Evolutionary conservation across 306 rosid genomes (phyloP), one percentile per base, ranked within the genome.

Genomic region (Corylus americana): DNA sequence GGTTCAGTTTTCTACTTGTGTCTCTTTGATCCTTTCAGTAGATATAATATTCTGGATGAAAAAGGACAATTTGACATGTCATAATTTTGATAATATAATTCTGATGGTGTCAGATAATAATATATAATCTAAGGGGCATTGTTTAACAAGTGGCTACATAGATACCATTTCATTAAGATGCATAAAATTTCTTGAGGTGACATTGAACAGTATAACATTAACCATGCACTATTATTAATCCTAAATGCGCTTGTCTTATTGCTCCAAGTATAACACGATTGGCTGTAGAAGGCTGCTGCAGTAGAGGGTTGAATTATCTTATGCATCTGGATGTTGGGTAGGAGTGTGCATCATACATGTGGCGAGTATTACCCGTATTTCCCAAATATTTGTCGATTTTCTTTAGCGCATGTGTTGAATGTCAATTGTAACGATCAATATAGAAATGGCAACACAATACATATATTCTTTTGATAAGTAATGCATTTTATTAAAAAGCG

Each of bases 221-320:
- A 39, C 9, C 50, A 37, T 8, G 27, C 39, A 14, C 49, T 39
- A 18, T 8, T 67, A 29, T 14, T 13, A 2, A 14, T 47, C 45
- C 45, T 4, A 67, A 67, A 67, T 67, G 47, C 1, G 70, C 48
- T 79, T 35, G 58, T 77, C 42, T 55, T 54, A n/a, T 78, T 61
- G 74, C 66, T 79, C 64, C 27, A 10, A 27, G 42, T 50, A 70
- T n/a, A 39, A 64, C 47, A 64, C 48, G n/a, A 16, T 64, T 8
- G 16, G 70, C 48, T 27, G 68, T 55, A 63, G 74, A 74, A 69
- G 76, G 11, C 69, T 70, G 78, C 50, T 70, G 77, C 50, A 31
- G 8, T 59, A 3, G 70, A 35, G 70, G 12, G 48, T 31, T 64
- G 35, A 18, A 39, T 67, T 67, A 37, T 42, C 17, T n/a, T 18